Evolutionary conservation across 108 stramenopile genomes (phyloP).

Genomic region (Skeletonema potamos): DNA sequence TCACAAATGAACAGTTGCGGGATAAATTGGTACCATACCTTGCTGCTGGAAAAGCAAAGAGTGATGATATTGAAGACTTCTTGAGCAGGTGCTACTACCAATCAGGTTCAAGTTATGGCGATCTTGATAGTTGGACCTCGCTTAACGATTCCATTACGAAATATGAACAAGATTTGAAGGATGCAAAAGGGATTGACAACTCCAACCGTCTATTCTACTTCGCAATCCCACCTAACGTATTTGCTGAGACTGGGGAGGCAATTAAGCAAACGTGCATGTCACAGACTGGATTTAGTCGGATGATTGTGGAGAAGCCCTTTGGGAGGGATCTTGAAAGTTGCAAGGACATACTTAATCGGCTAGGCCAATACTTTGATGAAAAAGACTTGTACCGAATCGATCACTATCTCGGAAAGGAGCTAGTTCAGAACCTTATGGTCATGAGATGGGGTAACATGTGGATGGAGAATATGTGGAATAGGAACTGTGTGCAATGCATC

Average conservation of each 20-base stretch:
- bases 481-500: slow-evolving; percentile 66
- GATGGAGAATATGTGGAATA: slow-evolving; percentile 91
- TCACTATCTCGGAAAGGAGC: slow-evolving; percentile 99
- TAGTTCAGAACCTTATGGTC: slow-evolving; percentile 95
- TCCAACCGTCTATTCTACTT: slow-evolving; percentile 93
- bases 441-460: slow-evolving; percentile 92
- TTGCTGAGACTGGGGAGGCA: slow-evolving; percentile 81
- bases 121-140: slow-evolving; percentile 64
- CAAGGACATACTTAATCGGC: slow-evolving; percentile 47
- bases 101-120: slow-evolving; percentile 79
- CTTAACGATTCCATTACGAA: slow-evolving; percentile 49
- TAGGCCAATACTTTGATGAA: slow-evolving; percentile 79
- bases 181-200: slow-evolving; percentile 11
- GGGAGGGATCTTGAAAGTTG: slow-evolving; percentile 90
- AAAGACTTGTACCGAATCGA: slow-evolving; percentile 94
- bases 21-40: slow-evolving; percentile 77
- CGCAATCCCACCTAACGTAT: slow-evolving; percentile 97
- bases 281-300: slow-evolving; percentile 81
- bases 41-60: slow-evolving; percentile 25
- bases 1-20: slow-evolving; percentile 82
- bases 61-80: slow-evolving; percentile 70
- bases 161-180: slow-evolving; percentile 14
- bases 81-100: slow-evolving; percentile 74
- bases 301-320: slow-evolving; percentile 99
- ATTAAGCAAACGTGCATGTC: slow-evolving; percentile 77